Evolutionary conservation across 345 rosid species (phyloP).

Genomic region (Syzygium aqueum): DNA sequence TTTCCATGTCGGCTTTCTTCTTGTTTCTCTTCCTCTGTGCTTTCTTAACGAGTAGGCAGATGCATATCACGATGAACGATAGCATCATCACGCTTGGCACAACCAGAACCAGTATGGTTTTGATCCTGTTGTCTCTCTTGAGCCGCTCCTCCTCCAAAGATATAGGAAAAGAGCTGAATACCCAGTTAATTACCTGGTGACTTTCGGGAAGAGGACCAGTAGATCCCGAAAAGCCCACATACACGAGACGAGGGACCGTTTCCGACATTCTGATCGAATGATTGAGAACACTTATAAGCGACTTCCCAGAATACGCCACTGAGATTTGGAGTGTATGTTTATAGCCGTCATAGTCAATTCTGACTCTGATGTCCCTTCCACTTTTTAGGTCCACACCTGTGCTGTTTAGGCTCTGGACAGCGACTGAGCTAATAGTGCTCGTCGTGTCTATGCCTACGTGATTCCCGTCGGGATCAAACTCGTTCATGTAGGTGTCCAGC

Average conservation of each 20-base stretch:
- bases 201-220: constrained; percentile 17
- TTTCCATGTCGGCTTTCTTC: constrained; percentile 15
- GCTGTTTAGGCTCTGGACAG: constrained; percentile 10
- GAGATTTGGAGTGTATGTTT: constrained; percentile 1
- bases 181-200: constrained; percentile 19
- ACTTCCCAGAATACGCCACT: constrained; percentile 19
- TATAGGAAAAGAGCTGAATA: constrained; percentile 6
- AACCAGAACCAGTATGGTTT: constrained; percentile 1
- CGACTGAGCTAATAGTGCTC: constrained; percentile 6
- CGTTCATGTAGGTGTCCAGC: constrained; percentile 32
- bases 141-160: not conserved
- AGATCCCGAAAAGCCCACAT: constrained; percentile 27
- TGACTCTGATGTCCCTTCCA: constrained; percentile 16
- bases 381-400: constrained; percentile 27
- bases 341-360: constrained; percentile 11
- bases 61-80: not conserved
- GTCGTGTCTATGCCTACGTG: constrained; percentile 22
- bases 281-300: constrained; percentile 13
- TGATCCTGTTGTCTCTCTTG: not conserved
- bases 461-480: constrained; percentile 26
- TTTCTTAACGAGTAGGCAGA: not conserved
- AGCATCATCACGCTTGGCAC: constrained; percentile 3
- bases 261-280: constrained; percentile 18
- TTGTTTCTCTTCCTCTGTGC: not conserved
- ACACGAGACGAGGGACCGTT: constrained; percentile 13